These are phyloP conservation scores for Fusarium sp. DNA, from an alignment of 2,329 filamentous ascomycete species.

Conservation along the genomic window DNA sequence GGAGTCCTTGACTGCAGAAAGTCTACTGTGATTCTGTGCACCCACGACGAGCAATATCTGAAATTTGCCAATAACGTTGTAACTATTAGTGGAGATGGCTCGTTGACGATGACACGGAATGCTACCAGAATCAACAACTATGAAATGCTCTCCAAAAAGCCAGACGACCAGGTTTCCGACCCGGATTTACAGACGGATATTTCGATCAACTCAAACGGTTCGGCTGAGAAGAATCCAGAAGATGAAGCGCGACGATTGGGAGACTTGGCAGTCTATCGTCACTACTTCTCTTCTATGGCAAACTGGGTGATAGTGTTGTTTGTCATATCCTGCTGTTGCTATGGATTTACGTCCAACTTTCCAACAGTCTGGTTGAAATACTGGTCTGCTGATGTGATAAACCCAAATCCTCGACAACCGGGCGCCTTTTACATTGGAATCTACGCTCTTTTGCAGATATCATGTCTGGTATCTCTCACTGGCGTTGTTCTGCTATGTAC, in stretches of 20 bases:
- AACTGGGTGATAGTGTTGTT: conserved; percentile 5
- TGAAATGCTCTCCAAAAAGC: too few relatives aligned
- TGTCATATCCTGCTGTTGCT: conserved; percentile 5
- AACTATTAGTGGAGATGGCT: neutral
- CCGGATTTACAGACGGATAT: neutral
- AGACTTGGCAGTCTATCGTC: conserved; percentile 15
- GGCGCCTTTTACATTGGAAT: conserved; percentile 26
- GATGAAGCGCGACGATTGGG: conserved; percentile 12
- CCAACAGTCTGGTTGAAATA: conserved; percentile 41
- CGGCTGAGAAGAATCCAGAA: neutral
- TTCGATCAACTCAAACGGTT: neutral
- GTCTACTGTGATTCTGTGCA: neutral
- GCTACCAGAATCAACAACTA: neutral
- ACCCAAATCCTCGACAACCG: neutral
- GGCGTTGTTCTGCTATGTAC: conserved; percentile 9
- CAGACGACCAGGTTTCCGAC: too few relatives aligned
- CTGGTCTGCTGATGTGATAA: conserved; percentile 24
- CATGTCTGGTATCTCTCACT: conserved; percentile 8
- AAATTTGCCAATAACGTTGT: neutral
- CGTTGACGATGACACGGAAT: too few relatives aligned
- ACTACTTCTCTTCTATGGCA: conserved; percentile 15
- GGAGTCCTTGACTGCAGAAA: neutral
- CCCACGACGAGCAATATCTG: neutral
- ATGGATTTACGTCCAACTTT: conserved; percentile 13
- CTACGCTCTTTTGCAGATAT: conserved; percentile 15